These are phyloP conservation scores for Ustilago shanxiensis DNA, from an alignment of 1,284 basidiomycete species.

Conservation along the genomic window DNA sequence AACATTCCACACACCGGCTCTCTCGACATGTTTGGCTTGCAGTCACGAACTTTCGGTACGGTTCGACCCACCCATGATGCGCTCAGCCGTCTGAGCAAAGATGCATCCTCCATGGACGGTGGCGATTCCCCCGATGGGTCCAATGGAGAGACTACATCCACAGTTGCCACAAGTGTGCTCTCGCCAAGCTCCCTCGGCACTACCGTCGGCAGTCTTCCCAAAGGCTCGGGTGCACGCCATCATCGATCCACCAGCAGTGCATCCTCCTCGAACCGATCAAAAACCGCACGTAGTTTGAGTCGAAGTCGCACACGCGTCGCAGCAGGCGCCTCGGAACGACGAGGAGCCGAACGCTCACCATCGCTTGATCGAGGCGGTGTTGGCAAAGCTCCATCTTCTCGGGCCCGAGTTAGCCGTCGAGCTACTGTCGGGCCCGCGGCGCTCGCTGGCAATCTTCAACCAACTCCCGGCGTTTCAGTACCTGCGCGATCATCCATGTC, in stretches of 20 bases:
- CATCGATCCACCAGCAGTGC: slow-evolving; percentile 47
- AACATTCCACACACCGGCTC: slow-evolving; percentile 47
- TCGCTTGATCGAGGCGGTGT: slow-evolving; percentile 51
- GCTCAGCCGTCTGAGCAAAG: slow-evolving; percentile 36
- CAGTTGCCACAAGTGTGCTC: slow-evolving; percentile 50
- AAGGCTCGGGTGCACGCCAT: slow-evolving; percentile 30
- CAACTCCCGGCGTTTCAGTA: slow-evolving; percentile 5
- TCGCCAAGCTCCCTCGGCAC: slow-evolving; percentile 51
- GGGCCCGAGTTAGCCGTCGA: slow-evolving; percentile 43
- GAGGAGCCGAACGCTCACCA: slow-evolving; percentile 48
- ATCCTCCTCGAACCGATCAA: slow-evolving; percentile 38
- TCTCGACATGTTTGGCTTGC: slow-evolving; percentile 39
- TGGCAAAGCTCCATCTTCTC: slow-evolving; percentile 53
- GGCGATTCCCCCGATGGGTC: slow-evolving; percentile 54
- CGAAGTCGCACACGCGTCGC: slow-evolving; percentile 35
- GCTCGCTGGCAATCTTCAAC: slow-evolving; percentile 24
- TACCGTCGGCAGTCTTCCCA: slow-evolving; percentile 41
- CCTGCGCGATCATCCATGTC: slow-evolving; percentile 14
- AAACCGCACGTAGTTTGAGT: slow-evolving; percentile 46
- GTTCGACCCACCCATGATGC: slow-evolving; percentile 31
- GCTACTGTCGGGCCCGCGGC: slow-evolving; percentile 57
- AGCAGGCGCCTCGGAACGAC: slow-evolving; percentile 27
- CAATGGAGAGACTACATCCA: slow-evolving; percentile 52
- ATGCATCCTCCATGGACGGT: slow-evolving; percentile 52
- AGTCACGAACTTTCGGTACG: slow-evolving; percentile 32